Evolutionary conservation across 75 land plant genomes (phyloP).

Genomic region (Selaginella tamariscina): DNA sequence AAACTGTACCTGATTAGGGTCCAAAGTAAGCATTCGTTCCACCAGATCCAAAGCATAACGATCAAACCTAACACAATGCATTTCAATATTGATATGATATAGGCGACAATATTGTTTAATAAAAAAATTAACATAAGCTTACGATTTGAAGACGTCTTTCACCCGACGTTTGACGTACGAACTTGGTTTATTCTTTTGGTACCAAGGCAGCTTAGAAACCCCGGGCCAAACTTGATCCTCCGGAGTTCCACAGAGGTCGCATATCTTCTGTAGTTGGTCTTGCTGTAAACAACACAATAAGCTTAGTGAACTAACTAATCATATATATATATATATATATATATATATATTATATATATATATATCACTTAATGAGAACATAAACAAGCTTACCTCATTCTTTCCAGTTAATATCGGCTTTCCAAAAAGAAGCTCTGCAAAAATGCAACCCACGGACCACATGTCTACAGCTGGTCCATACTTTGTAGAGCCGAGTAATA

Average conservation of each 20-base stretch:
- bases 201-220: slow-evolving; percentile 77
- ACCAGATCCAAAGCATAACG: slow-evolving; percentile 80
- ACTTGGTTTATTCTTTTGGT: slow-evolving; percentile 67
- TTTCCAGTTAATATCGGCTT: slow-evolving; percentile 92
- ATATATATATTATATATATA: background rate
- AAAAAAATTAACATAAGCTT: slow-evolving; percentile 16
- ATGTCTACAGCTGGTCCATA: slow-evolving; percentile 99
- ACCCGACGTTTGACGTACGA: slow-evolving; percentile 62
- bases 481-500: slow-evolving; percentile 79
- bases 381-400: slow-evolving; percentile 59
- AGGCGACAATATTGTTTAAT: background rate
- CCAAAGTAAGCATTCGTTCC: slow-evolving; percentile 81
- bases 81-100: no score
- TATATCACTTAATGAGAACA: background rate
- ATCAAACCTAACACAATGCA: slow-evolving; percentile 71
- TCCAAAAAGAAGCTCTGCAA: slow-evolving; percentile 91
- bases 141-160: slow-evolving; percentile 72
- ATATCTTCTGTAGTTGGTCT: slow-evolving; percentile 75
- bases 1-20: slow-evolving; percentile 60
- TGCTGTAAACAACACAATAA: slow-evolving; percentile 35
- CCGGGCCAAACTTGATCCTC: slow-evolving; percentile 93
- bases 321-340: background rate
- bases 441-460: slow-evolving; percentile 99
- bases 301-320: background rate
- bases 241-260: slow-evolving; percentile 89